Evolutionary conservation across 345 rosid species (phyloP), one percentile per base, ranked within the genome.

Genomic region (Carallia brachiata): DNA sequence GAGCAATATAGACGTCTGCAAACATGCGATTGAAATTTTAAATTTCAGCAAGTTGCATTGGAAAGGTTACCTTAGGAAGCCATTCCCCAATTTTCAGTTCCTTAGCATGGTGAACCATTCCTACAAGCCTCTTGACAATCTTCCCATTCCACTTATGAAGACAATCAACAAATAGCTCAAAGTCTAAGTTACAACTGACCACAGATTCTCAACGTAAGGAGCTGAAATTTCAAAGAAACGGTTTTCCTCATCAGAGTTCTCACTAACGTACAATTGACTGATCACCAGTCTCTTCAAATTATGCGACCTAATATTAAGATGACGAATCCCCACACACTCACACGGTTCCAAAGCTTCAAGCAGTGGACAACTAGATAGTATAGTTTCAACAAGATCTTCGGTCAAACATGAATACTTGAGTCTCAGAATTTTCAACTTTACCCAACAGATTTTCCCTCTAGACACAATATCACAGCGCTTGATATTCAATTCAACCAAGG

Each of bases 171-270:
- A 4, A 1, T 32, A 32, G 34, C 34, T 32, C 34, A 32, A 32
- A 32, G 34, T 32, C 34, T 32, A 32, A 32, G 34, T 32, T 32
- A 32, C 34, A 32, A 63, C 18, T 4, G 1, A 63, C 32, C 53
- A 40, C 47, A 64, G 67, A 19, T 64, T 6, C 32, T 64, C 67
- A 28, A 64, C 55, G 36, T 44, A 27, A 44, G 67, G 67, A 64
- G 36, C 34, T 5, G 37, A 64, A 64, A 64, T 44, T 44, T 47
- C 55, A 47, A 64, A 19, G 13, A 28, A 53, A 27, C 34, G 34
- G 34, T 32, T 32, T 32, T 32, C 34, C 34, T 32, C 34, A 32
- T 32, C 4, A 4, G 4, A 2, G 34, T 32, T 32, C 4, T 32
- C 34, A 32, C 34, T 4, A 32, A 4, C 34, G 4, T 32, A 32